Base-by-base conservation (phyloP, 768 basidiomycete genomes). In the Punctularia strigosozonata region DNA sequence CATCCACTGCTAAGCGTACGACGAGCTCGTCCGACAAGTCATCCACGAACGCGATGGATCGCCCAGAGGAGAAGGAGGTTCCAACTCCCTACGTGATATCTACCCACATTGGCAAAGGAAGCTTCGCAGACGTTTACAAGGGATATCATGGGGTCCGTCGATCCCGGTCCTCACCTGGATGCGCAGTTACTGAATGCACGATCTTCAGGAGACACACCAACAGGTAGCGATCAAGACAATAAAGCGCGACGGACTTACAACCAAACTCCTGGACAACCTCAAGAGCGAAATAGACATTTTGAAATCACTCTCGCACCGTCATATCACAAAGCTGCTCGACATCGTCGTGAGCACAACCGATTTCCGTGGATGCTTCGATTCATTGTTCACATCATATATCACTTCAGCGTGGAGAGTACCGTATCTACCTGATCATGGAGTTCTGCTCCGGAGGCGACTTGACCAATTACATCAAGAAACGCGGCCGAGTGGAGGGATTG, bases 201-300 rank as follows among this genome's bases (percentile, higher is more conserved):
- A 10, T 34, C 20, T 36, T 24, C 57, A 92, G 87, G 80, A 84
- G 50, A 80, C 79, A 3, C 73, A 77, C 49, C 67, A 73, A 10
- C 70, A 77, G 36, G 85, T 97, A 25, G 95, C 95, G 6, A 81
- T 99, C 62, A 98, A 99, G 69, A 86, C 90, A 6, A 88, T 99
- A 39, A 80, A 84, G 43, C 77, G 82, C 37, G 77, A 83, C 52
- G 87, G 80, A 48, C 74, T 99, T 25, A 90, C 81, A 25, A 67
- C 85, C 12, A 99, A 97, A 61, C 73, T 97, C 14, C 78, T 97
- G 42, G 92, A 98, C 64, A 98, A 97, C 55, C 75, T 98, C n/a
- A 90, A 95, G 57, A 86, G 85, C 50, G 95, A 99, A 68, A 97
- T 98, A 42, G 80, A 89, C 45, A 97, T 99, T 46, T 75, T 98